Evolutionary conservation across 805 yeast genomes (phyloP).

Genomic region (Maudiozyma barnettii): DNA sequence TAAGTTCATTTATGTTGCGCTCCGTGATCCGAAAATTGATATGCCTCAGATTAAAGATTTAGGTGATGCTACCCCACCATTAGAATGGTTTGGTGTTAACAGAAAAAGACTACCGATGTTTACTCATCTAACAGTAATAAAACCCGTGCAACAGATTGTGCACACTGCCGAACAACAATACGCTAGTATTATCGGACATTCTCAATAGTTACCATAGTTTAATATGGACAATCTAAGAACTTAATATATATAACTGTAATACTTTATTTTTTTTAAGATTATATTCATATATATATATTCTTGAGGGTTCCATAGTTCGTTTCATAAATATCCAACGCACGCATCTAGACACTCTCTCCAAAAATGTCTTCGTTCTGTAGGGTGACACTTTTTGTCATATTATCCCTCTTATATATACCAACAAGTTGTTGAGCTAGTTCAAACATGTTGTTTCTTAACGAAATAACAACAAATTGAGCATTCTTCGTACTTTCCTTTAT

Average conservation of each 20-base stretch:
- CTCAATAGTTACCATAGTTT: slow-evolving; percentile 9
- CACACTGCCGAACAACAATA: slow-evolving; percentile 49
- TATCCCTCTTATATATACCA: slow-evolving; percentile 88
- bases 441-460: slow-evolving; percentile 94
- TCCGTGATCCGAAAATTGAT: slow-evolving; percentile 71
- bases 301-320: too few species aligned
- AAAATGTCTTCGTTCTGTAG: slow-evolving; percentile 52
- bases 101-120: slow-evolving; percentile 76
- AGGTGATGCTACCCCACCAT: slow-evolving; percentile 95
- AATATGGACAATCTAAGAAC: neutral
- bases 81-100: slow-evolving; percentile 96
- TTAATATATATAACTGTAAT: too few species aligned
- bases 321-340: too few species aligned
- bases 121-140: slow-evolving; percentile 72
- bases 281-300: too few species aligned
- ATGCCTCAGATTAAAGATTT: slow-evolving; percentile 84
- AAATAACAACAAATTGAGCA: slow-evolving; percentile 93
- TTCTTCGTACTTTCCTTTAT: slow-evolving; percentile 91
- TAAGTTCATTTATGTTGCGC: slow-evolving; percentile 43
- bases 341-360: too few species aligned
- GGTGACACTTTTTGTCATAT: slow-evolving; percentile 81
- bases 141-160: slow-evolving; percentile 63
- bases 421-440: slow-evolving; percentile 90
- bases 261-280: neutral
- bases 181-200: slow-evolving; percentile 34